Conservation (phyloP, 306 rosid genomes). For the Mimosa pudica region DNA sequence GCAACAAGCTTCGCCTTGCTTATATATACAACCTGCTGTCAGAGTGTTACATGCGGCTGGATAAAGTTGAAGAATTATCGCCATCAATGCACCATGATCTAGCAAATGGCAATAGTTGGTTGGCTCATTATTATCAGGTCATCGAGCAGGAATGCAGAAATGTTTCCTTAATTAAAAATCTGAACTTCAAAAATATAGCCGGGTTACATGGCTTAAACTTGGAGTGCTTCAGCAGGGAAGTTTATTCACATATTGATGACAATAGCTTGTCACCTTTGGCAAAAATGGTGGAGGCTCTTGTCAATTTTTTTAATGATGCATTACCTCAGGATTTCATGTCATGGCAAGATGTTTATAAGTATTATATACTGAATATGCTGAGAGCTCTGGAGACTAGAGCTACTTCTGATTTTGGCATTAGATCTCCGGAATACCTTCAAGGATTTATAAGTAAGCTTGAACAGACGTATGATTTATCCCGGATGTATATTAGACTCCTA, state of each 20-base stretch:
- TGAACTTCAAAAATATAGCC: constrained; percentile 92
- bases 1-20: constrained; percentile 85
- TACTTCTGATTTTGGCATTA: constrained; percentile 45
- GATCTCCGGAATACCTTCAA: constrained; percentile 76
- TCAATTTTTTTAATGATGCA: constrained; percentile 50
- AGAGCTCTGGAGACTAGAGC: constrained; percentile 62
- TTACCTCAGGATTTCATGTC: constrained; percentile 74
- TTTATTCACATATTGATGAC: constrained; percentile 63
- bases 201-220: constrained; percentile 81
- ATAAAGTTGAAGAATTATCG: constrained; percentile 51
- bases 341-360: constrained; percentile 84
- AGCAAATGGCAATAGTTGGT: constrained; percentile 52
- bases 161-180: constrained; percentile 56
- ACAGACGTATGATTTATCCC: constrained; percentile 68
- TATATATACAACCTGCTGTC: constrained; percentile 70
- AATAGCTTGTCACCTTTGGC: constrained; percentile 77
- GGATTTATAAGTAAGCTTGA: constrained; percentile 74
- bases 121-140: constrained; percentile 65
- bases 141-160: constrained; percentile 79
- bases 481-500: constrained; percentile 61
- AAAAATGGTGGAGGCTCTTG: constrained; percentile 72
- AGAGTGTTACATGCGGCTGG: constrained; percentile 80
- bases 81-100: constrained; percentile 51
- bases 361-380: constrained; percentile 58
- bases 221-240: constrained; percentile 69